phyloP scores from a whole-genome alignment of 352 stramenopile genomes.

The Aphanomyces invadans region DNA sequence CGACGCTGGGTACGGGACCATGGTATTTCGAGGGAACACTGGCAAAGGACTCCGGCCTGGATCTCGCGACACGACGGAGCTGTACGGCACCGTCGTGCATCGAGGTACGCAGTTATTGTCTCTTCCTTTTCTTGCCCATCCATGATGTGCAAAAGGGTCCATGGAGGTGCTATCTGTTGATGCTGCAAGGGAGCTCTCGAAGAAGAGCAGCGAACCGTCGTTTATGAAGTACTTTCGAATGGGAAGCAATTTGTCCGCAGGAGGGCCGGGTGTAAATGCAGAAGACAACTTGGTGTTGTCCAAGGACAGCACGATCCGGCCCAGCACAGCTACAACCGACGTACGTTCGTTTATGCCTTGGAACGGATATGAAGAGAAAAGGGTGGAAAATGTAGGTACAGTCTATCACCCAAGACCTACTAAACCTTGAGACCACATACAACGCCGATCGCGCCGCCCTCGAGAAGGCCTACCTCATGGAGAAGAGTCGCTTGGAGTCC shows the following conservation, averaged over 20 bases:
- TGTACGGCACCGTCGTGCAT: slow-evolving; percentile 55
- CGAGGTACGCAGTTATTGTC: too few relatives aligned
- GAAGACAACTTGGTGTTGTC: slow-evolving; percentile 28
- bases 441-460: slow-evolving; percentile 41
- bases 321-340: slow-evolving; percentile 14
- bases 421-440: slow-evolving; percentile 49
- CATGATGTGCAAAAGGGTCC: too few relatives aligned
- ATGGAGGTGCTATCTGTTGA: slow-evolving; percentile 21
- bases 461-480: slow-evolving; percentile 27
- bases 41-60: neutral
- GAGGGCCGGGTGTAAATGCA: slow-evolving; percentile 21
- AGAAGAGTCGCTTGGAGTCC: slow-evolving; percentile 12
- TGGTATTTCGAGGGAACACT: slow-evolving; percentile 23
- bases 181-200: neutral
- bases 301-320: slow-evolving; percentile 20
- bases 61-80: slow-evolving; percentile 40
- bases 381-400: slow-evolving; percentile 2
- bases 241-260: neutral
- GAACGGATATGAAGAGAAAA: too few relatives aligned
- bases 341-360: slow-evolving; percentile 16
- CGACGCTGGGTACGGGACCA: slow-evolving; percentile 25
- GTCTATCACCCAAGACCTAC: slow-evolving; percentile 38
- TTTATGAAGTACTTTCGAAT: slow-evolving; percentile 81
- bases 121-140: too few relatives aligned
- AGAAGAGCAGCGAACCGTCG: slow-evolving; percentile 38